phyloP scores from a whole-genome alignment of 139 green algal species.

The Tetradesmus lagerheimii region DNA sequence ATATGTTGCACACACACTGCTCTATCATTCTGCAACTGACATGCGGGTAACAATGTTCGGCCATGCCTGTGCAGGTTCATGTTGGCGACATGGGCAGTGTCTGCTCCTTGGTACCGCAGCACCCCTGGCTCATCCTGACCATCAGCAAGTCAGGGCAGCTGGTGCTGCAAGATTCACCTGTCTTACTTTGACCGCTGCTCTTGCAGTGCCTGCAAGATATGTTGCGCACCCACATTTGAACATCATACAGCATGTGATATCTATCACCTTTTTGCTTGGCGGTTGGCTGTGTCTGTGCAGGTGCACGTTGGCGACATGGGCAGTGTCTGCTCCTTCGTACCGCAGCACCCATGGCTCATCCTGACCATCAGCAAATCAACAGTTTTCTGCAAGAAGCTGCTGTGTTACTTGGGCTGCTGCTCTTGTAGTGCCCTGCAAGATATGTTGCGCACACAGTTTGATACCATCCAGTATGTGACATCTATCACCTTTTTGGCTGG shows the following conservation, averaged over 20 bases:
- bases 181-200: too few species aligned
- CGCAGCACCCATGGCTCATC: constrained; percentile 9
- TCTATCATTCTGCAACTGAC: too few species aligned
- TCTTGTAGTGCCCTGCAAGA: background rate
- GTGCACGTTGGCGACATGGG: constrained; percentile 33
- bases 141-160: constrained; percentile 12
- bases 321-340: constrained; percentile 11
- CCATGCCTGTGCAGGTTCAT: constrained; percentile 37
- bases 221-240: too few species aligned
- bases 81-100: constrained; percentile 6
- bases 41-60: too few species aligned
- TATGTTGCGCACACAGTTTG: too few species aligned
- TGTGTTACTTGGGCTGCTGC: background rate
- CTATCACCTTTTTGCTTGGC: too few species aligned
- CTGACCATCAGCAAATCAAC: background rate
- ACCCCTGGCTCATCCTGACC: background rate
- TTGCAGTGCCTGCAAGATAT: too few species aligned
- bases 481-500: too few species aligned
- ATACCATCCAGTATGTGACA: too few species aligned
- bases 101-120: background rate
- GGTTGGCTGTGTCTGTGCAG: background rate
- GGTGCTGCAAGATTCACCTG: constrained; percentile 11
- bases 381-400: constrained; percentile 1
- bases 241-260: too few species aligned
- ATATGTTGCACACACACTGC: too few species aligned